Conservation (phyloP, 257 asterid genomes). For the Marsdenia floribunda region DNA sequence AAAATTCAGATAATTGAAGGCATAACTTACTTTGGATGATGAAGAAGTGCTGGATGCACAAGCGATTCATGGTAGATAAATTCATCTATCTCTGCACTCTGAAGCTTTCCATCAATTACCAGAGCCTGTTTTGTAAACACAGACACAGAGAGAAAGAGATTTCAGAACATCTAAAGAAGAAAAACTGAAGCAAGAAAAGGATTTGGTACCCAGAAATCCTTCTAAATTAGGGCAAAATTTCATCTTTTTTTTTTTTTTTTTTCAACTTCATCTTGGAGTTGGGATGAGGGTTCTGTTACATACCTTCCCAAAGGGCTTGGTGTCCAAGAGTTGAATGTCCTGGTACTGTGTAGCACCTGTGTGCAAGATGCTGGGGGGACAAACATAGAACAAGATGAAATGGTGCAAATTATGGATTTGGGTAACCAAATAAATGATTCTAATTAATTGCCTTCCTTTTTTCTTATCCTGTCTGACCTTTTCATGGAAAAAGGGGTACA, state of each 20-base stretch:
- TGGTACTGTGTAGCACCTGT: slow-evolving; percentile 85
- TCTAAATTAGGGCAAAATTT: too few relatives aligned
- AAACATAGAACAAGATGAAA: background rate
- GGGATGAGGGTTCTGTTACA: background rate
- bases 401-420: background rate
- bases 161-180: background rate
- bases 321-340: slow-evolving; percentile 90
- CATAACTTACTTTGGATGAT: slow-evolving; percentile 51
- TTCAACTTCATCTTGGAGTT: background rate
- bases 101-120: slow-evolving; percentile 94
- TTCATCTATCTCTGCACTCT: slow-evolving; percentile 94
- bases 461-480: slow-evolving; percentile 33
- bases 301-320: slow-evolving; percentile 94
- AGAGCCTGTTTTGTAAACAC: slow-evolving; percentile 46
- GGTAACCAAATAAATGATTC: background rate
- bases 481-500: slow-evolving; percentile 28
- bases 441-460: slow-evolving; percentile 1
- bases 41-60: slow-evolving; percentile 80
- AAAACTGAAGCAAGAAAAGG: background rate
- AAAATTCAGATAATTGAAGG: background rate
- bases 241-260: too few relatives aligned
- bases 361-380: slow-evolving; percentile 64
- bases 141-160: background rate
- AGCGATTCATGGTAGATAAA: slow-evolving; percentile 91
- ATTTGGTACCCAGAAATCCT: too few relatives aligned